These are phyloP conservation scores for Vigna hirtella DNA, from an alignment of 306 rosid species.

Conservation along the genomic window DNA sequence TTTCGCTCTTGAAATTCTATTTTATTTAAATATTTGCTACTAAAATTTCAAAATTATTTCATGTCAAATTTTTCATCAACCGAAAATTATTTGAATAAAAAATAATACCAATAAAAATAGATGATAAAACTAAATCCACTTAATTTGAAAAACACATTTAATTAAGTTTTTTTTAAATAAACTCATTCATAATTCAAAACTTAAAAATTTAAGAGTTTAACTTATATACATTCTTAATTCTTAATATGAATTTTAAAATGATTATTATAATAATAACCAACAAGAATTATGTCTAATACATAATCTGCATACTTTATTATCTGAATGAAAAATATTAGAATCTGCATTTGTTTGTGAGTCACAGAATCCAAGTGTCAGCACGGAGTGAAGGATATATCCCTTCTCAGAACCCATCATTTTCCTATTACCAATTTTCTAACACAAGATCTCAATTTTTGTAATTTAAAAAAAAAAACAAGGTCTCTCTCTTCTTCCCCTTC, in stretches of 20 bases:
- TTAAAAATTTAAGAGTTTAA: neutral
- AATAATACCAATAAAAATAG: neutral
- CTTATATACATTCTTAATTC: neutral
- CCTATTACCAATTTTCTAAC: conserved; percentile 2
- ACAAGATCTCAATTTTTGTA: conserved; percentile 11
- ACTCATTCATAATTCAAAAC: neutral
- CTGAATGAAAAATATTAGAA: no score
- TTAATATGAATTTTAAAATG: neutral
- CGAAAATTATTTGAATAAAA: neutral
- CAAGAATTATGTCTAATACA: neutral
- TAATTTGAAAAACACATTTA: neutral
- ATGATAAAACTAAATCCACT: neutral
- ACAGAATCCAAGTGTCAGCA: conserved; percentile 22
- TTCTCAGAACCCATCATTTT: neutral
- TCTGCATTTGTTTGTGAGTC: neutral
- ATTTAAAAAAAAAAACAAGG: neutral
- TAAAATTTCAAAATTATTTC: neutral
- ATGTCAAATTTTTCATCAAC: neutral
- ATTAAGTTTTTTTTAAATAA: neutral
- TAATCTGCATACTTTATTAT: no score
- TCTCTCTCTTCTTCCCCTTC: conserved; percentile 18
- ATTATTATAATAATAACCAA: neutral
- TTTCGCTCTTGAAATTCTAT: neutral
- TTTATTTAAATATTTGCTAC: neutral
- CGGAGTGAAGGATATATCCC: neutral